Base-by-base conservation (phyloP, 176 grass and related monocot species). In the Aegilops tauschii region DNA sequence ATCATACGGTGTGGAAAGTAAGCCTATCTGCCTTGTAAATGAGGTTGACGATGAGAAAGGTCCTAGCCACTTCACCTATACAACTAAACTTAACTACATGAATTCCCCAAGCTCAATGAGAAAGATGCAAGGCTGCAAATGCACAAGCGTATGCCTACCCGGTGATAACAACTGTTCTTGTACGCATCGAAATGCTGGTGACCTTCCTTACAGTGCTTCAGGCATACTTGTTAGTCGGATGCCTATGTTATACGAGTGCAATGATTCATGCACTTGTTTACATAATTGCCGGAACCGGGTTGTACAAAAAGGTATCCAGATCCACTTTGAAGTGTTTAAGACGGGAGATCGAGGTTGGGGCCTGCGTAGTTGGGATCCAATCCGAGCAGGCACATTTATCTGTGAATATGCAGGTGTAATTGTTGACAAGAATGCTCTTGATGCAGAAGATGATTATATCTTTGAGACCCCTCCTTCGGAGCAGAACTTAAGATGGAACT, bases 301-400 rank as follows among this genome's bases (percentile, higher is more conserved):
- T 56, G 92, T 91, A 21, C 95, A 94, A 69, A 86, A 81, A 74
- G 90, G 95, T 50, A 82, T 83, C 34, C 86, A 88, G 56, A 83
- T 93, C 66, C 90, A 73, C 78, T 97, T 97, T 87, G 95, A 97
- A 84, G 95, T 94, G 52, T 97, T 97, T 79, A 97, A 91, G 69
- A 97, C 95, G 23, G 85, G 78, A 20, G 76, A 97, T 56, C 83
- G 86, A 70, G 95, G 92, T 37, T 97, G 95, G 90, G 95, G 88
- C 75, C 84, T 94, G 64, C 92, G 95, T 54, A 84, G 86, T 87
- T 94, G 95, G 95, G 95, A 97, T 45, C 92, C 92, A 71, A 97
- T 94, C 83, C 92, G 95, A 52, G 92, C 95, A 65, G 95, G 95
- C 61, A 88, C 92, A 23, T 97, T 97, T 84, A 89, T 97, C 45